Percentiles rank a stretch among this genome's conserved stretches.
Evolutionary conservation across 1,284 basidiomycete genomes (phyloP).

Genomic region (Fomitopsis palustris): DNA sequence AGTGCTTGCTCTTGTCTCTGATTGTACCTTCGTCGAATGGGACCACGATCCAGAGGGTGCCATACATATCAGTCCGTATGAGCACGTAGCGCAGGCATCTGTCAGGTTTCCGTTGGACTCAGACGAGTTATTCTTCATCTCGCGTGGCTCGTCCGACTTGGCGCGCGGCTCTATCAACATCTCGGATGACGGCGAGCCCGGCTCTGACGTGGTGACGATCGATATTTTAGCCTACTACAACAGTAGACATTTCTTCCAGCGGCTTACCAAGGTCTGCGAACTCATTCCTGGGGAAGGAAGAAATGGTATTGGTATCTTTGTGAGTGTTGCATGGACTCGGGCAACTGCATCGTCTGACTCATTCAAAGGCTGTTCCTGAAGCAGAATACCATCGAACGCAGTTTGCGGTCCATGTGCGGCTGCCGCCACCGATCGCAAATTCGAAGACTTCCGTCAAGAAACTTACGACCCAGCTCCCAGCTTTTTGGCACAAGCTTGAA

Average conservation of each 20-base stretch:
- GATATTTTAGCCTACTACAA: conserved; percentile 18
- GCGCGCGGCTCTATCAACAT: conserved; percentile 24
- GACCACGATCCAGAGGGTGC: not conserved
- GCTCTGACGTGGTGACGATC: conserved; percentile 16
- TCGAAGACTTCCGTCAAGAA: conserved; percentile 10
- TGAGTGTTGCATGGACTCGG: conserved; percentile 13
- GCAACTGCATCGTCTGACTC: not conserved
- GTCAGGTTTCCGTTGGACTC: conserved; percentile 21
- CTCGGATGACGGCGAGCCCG: conserved; percentile 10
- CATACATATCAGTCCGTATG: not conserved
- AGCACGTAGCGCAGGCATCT: conserved; percentile 14
- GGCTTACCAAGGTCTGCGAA: conserved; percentile 17
- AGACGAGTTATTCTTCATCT: conserved; percentile 23
- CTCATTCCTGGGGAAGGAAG: conserved; percentile 16
- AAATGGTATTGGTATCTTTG: conserved; percentile 25
- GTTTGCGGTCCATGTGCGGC: conserved; percentile 19
- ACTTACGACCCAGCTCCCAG: conserved; percentile 19
- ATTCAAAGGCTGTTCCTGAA: conserved; percentile 4
- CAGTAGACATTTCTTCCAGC: conserved; percentile 12
- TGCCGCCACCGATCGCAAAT: conserved; percentile 13
- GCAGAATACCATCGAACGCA: not conserved
- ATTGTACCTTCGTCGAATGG: not conserved
- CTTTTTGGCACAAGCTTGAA: conserved; percentile 19
- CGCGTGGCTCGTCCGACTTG: conserved; percentile 14
- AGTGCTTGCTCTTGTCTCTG: not conserved